phyloP scores from a whole-genome alignment of 1,139 yeast species.

The Martiniozyma asiatica region DNA sequence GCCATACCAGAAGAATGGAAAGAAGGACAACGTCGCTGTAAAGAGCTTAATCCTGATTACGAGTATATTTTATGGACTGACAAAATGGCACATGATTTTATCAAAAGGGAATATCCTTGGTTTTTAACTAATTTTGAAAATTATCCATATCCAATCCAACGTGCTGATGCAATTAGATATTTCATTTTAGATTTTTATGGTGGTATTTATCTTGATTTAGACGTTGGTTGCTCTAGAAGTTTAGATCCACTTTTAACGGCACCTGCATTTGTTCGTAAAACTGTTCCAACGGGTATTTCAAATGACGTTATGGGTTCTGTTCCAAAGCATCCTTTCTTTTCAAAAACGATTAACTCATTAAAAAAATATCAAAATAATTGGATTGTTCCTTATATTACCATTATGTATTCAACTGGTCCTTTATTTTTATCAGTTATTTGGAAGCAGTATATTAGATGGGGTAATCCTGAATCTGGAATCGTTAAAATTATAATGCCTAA shows the following conservation, averaged over 20 bases:
- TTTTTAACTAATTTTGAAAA: conserved; percentile 66
- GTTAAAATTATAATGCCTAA: conserved; percentile 62
- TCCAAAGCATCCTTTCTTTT: conserved; percentile 78
- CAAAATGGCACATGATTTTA: conserved; percentile 67
- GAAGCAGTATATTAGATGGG: conserved; percentile 80
- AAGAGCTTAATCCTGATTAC: conserved; percentile 74
- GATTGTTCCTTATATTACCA: conserved; percentile 78
- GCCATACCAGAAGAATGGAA: conserved; percentile 75
- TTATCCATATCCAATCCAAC: conserved; percentile 69
- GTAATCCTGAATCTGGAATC: conserved; percentile 47
- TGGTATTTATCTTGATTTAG: conserved; percentile 83
- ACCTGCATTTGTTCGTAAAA: conserved; percentile 80
- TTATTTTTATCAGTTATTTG: conserved; percentile 73
- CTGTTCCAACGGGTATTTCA: conserved; percentile 83
- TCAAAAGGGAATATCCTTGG: conserved; percentile 74
- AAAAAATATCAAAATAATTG: conserved; percentile 57
- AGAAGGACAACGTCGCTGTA: conserved; percentile 64
- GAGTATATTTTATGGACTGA: conserved; percentile 89
- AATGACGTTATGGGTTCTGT: conserved; percentile 89
- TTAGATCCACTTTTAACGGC: conserved; percentile 71
- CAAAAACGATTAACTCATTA: conserved; percentile 54
- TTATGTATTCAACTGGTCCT: conserved; percentile 93
- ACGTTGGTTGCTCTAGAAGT: conserved; percentile 71
- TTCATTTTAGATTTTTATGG: conserved; percentile 77
- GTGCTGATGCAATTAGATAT: conserved; percentile 91